Base-by-base conservation (phyloP, 2,329 filamentous ascomycete species). In the Phaeosphaeriaceae sp. region DNA sequence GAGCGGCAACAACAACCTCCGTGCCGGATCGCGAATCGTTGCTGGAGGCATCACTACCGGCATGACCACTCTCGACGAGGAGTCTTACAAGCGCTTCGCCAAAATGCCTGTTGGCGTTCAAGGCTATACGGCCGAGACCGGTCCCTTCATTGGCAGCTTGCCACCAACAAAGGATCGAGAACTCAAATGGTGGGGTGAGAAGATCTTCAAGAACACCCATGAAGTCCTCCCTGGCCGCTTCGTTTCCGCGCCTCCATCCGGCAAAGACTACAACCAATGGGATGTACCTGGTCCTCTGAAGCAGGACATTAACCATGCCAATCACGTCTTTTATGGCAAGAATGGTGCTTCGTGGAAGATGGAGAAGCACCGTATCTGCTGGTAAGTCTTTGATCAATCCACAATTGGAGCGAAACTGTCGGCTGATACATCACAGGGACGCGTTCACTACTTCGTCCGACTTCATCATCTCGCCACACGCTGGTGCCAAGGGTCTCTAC, bases 351-450 rank as follows among this genome's bases (percentile, higher is more conserved):
- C 76, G 45, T 89, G 85, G 86, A 82, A 85, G 61, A 83, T 88
- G 74, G 83, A 84, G 55, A 85, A 88, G 68, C 84, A 88, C 68
- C 82, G 88, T 6, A 86, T 90, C 57, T 90, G 88, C 82, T 90
- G 88, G 88, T 89, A 73, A 73, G 68, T 53, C 15, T 15, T 33
- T 41, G 6, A 22, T 10, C 10, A 48, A 22, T 44, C 19, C 3
- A 19, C n/a, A 3, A 33, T 24, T 31, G 13, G 21, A 15, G n/a
- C 7, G 48, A 17, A 22, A 84, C 62, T 77, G 5, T 51, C 49
- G 40, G 17, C 55, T 65, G 56, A 67, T 24, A 36, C n/a, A 2
- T 5, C 19, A 2, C 54, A 89, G 88, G 88, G 88, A 90, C 62
- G 88, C 87, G 10, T 85, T 89, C 65, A 85, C 82, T 0, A 81